These are phyloP conservation scores for Curvularia sp. DNA, from an alignment of 2,329 filamentous ascomycete genomes.

Conservation along the genomic window DNA sequence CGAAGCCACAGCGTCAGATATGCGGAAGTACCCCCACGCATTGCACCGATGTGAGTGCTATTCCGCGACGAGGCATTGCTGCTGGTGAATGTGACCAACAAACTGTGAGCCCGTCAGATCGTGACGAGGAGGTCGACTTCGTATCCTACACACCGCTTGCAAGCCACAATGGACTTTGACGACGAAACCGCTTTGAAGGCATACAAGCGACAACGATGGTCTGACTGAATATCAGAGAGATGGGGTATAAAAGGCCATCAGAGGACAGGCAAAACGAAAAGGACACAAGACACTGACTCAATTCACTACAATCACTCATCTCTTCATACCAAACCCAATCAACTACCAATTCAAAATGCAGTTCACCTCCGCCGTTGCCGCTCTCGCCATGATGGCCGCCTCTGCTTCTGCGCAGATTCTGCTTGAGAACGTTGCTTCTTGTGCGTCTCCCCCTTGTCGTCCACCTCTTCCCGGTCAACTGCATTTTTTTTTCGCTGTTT, in stretches of 20 bases:
- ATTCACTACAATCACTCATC: not conserved
- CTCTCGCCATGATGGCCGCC: conserved; percentile 11
- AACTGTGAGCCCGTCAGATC: conserved; percentile 7
- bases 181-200: not conserved
- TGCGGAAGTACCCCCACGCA: not conserved
- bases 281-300: not conserved
- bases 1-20: conserved; percentile 9
- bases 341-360: conserved; percentile 7
- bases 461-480: not conserved
- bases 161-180: conserved; percentile 1
- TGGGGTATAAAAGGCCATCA: conserved; percentile 3
- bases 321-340: not conserved
- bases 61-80: not conserved
- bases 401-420: conserved; percentile 9
- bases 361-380: conserved; percentile 11
- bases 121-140: not conserved
- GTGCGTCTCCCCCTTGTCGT: not conserved
- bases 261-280: not conserved
- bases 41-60: not conserved
- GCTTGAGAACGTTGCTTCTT: conserved; percentile 14
- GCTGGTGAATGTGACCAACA: not conserved
- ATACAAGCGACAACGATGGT: not conserved
- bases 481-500: no score
- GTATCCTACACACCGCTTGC: conserved; percentile 4
- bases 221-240: not conserved